A percentile compares a stretch with the other conserved stretches of the same genome.
phyloP scores from a whole-genome alignment of 2,329 filamentous ascomycete genomes.

The Beauveria caledonica region DNA sequence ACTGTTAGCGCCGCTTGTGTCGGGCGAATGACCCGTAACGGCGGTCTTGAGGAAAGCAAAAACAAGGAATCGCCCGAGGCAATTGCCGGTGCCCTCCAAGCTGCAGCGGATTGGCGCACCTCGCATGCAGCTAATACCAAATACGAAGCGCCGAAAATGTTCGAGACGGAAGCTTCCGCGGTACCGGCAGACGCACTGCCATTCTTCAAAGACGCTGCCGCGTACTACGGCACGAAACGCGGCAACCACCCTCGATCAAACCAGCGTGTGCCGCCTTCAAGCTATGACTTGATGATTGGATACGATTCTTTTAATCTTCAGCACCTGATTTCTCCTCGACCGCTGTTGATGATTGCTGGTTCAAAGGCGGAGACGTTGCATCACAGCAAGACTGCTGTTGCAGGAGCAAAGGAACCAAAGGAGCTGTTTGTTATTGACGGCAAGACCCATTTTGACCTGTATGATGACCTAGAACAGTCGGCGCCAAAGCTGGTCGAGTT shows the following conservation, averaged over 20 bases:
- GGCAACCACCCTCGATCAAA: neutral
- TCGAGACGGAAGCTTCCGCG: neutral
- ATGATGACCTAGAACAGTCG: slow-evolving; percentile 14
- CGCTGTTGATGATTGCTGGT: slow-evolving; percentile 2
- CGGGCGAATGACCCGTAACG: slow-evolving; percentile 20
- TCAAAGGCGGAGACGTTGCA: neutral
- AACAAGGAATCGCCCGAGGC: neutral
- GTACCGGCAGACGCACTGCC: slow-evolving; percentile 6
- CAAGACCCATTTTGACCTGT: slow-evolving; percentile 14
- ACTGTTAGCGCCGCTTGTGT: slow-evolving; percentile 22
- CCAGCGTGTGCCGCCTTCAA: neutral
- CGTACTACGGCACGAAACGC: slow-evolving; percentile 12
- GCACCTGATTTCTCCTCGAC: neutral
- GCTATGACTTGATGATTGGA: neutral
- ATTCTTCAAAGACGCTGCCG: slow-evolving; percentile 1
- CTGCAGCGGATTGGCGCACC: slow-evolving; percentile 9
- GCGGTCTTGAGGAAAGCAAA: slow-evolving; percentile 7
- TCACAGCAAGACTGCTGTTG: slow-evolving; percentile 11
- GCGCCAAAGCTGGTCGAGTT: slow-evolving; percentile 13
- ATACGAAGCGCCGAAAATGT: neutral
- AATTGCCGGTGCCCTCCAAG: slow-evolving; percentile 1
- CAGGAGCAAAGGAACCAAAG: slow-evolving; percentile 14
- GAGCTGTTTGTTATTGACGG: slow-evolving; percentile 14
- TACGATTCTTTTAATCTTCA: neutral
- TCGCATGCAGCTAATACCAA: neutral